Percentiles rank a stretch among this genome's conserved stretches.
These are phyloP conservation scores for Carex parvula DNA, from an alignment of 176 grass and related monocot species.

Conservation along the genomic window DNA sequence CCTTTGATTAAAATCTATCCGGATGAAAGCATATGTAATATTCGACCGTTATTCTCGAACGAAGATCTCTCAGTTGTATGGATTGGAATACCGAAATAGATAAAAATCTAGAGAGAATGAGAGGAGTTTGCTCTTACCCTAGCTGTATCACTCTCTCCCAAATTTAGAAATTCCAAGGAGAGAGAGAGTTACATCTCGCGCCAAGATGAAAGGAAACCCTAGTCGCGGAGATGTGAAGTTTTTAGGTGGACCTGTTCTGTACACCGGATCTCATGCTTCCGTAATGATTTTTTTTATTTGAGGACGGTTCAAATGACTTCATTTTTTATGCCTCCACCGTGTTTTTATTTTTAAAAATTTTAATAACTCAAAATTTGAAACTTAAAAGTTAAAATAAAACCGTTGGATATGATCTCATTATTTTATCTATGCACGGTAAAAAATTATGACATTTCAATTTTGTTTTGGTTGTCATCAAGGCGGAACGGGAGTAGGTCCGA, in stretches of 20 bases:
- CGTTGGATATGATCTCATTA: too few relatives aligned
- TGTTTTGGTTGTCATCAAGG: too few relatives aligned
- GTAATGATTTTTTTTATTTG: neutral
- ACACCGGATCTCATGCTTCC: neutral
- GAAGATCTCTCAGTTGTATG: neutral
- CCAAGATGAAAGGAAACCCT: slow-evolving; percentile 7
- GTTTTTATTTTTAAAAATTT: too few relatives aligned
- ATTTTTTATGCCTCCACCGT: too few relatives aligned
- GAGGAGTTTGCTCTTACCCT: neutral
- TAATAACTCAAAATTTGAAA: too few relatives aligned
- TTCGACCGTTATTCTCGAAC: slow-evolving; percentile 19
- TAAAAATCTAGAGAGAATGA: neutral
- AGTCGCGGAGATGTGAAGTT: neutral
- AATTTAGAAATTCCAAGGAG: slow-evolving; percentile 20
- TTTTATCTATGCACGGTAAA: too few relatives aligned
- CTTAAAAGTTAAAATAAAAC: too few relatives aligned
- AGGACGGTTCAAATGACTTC: too few relatives aligned
- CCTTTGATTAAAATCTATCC: slow-evolving; percentile 13
- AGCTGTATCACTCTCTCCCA: slow-evolving; percentile 16
- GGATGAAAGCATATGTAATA: neutral
- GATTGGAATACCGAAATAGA: neutral
- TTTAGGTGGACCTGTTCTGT: neutral
- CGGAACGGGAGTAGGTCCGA: too few relatives aligned
- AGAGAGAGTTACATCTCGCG: neutral
- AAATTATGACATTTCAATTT: too few relatives aligned